Conservation (phyloP, 2,329 filamentous ascomycete genomes). For the Ascochyta pisi region DNA sequence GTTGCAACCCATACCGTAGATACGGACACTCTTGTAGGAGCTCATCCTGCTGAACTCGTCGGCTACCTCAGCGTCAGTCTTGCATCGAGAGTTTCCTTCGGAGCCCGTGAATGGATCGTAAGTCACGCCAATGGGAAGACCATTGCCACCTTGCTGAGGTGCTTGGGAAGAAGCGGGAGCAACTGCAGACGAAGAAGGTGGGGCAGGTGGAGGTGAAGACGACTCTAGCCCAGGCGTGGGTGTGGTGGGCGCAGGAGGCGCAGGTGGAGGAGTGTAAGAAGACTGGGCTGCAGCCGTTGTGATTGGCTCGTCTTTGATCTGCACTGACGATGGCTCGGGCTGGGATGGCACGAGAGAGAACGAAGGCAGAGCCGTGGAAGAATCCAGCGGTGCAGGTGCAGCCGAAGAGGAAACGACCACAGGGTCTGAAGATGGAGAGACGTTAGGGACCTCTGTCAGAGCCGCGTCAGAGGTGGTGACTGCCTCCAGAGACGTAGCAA, state of each 20-base stretch:
- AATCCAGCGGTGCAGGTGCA: constrained; percentile 11
- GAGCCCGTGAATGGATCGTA: constrained; percentile 42
- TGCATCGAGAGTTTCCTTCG: constrained; percentile 60
- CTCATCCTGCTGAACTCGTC: constrained; percentile 67
- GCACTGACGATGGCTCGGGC: constrained; percentile 16
- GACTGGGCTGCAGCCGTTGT: background rate
- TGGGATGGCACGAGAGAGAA: constrained; percentile 16
- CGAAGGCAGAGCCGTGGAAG: constrained; percentile 12
- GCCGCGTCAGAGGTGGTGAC: constrained; percentile 19
- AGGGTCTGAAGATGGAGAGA: constrained; percentile 13
- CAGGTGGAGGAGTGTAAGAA: background rate
- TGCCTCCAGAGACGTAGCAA: constrained; percentile 13
- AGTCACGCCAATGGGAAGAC: constrained; percentile 41
- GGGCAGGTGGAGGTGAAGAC: constrained; percentile 3
- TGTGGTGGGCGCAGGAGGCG: background rate
- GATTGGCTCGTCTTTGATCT: constrained; percentile 1
- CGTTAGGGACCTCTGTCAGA: constrained; percentile 14
- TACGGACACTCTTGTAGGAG: constrained; percentile 70
- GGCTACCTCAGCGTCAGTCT: constrained; percentile 67
- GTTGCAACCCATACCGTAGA: constrained; percentile 82
- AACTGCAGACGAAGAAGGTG: constrained; percentile 9
- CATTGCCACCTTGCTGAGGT: constrained; percentile 1
- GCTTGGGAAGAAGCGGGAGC: constrained; percentile 5
- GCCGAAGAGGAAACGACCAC: constrained; percentile 11
- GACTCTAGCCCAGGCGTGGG: background rate